Evolutionary conservation across 2,329 filamentous ascomycete genomes (phyloP), one percentile per base, ranked within the genome.

Genomic region (Lecanicillium sp.): DNA sequence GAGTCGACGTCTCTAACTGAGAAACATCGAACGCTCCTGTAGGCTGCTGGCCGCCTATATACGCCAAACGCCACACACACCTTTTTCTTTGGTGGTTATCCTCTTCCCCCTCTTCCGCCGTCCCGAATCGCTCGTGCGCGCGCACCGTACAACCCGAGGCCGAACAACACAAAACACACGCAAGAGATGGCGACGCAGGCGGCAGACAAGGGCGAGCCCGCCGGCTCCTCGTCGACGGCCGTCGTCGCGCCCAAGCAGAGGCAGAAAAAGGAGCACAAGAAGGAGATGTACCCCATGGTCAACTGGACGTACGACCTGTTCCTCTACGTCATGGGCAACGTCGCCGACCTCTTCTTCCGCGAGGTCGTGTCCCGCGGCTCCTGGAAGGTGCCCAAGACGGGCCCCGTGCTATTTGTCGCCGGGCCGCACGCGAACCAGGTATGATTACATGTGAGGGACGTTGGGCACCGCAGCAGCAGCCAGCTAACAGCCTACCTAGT

Each of bases 371-470:
- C 93, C 11, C 81, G 93, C 55, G 90, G 90, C 56, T 88, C 90
- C 54, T 98, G 93, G 90, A 91, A 90, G 67, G 87, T 98, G 37
- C 93, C 93, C 37, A 83, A 86, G 60, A 79, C 81, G 54, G 93
- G 90, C 0, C 90, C 93, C 1, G 81, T 98, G 54, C 87, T 98
- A 51, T 93, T 98, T 61, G 93, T 98, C 56, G 93, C 90, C 37
- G 93, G 91, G 47, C 93, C 93, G 56, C 93, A 98, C 74, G 91
- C 91, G 51, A 98, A 98, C 66, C 89, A 93, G 79, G 86, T 89
- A 69, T 51, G 75, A 67, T 17, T 3, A 9, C 37, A 26, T n/a
- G n/a, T n/a, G n/a, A n/a, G n/a, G n/a, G n/a, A n/a, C n/a, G n/a
- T n/a, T n/a, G n/a, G n/a, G n/a, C n/a, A n/a, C n/a, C n/a, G n/a